Percentiles rank a stretch among this genome's conserved stretches.
Evolutionary conservation across 768 basidiomycete species (phyloP).

Genomic region (Phylloporus arenicola): DNA sequence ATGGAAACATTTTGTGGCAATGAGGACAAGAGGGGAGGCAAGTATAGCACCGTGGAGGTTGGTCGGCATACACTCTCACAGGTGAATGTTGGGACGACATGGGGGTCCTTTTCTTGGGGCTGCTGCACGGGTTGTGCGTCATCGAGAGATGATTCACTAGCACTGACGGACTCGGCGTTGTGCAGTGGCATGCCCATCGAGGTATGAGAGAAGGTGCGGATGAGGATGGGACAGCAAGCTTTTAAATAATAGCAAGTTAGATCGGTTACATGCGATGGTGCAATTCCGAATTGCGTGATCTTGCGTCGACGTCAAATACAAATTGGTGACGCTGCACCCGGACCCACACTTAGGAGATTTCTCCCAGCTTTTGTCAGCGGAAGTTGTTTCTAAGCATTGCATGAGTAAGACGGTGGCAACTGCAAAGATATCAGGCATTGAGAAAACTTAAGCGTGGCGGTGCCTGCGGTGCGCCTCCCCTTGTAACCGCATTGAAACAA

Average conservation of each 20-base stretch:
- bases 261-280: constrained; percentile 8
- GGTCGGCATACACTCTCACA: constrained; percentile 32
- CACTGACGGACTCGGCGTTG: background rate
- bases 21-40: constrained; percentile 80
- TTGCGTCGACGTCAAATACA: constrained; percentile 17
- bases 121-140: background rate
- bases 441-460: background rate
- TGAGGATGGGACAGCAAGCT: background rate
- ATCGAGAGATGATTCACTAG: background rate
- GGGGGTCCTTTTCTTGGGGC: constrained; percentile 41
- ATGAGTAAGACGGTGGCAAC: background rate
- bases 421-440: background rate
- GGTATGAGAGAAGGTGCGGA: background rate
- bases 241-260: background rate
- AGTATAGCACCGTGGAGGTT: constrained; percentile 58
- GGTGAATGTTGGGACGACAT: constrained; percentile 50
- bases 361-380: background rate
- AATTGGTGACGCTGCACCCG: constrained; percentile 6
- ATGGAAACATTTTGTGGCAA: constrained; percentile 45
- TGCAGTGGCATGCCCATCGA: constrained; percentile 18
- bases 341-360: too few relatives aligned
- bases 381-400: background rate
- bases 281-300: constrained; percentile 30
- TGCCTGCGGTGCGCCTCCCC: too few relatives aligned
- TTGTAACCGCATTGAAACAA: background rate